Conservation (phyloP, 164 flowering plant genomes). For the Kalanchoe fedtschenkoi region DNA sequence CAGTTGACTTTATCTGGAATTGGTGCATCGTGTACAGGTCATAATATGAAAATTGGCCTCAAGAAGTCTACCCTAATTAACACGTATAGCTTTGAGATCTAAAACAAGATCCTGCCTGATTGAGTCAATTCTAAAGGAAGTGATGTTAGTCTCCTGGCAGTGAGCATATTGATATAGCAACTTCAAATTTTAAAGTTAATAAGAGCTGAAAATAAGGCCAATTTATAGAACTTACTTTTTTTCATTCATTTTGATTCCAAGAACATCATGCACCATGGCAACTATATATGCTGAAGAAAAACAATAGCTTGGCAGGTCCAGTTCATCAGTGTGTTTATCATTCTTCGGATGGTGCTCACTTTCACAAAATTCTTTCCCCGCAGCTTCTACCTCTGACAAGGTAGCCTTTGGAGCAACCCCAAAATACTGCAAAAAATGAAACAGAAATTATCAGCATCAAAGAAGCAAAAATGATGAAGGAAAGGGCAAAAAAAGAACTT, state of each 20-base stretch:
- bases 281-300: slow-evolving; percentile 46
- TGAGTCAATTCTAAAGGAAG: neutral
- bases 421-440: slow-evolving; percentile 25
- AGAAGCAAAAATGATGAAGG: neutral
- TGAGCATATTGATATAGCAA: neutral
- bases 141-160: neutral
- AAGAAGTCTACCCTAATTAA: too few relatives aligned
- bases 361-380: slow-evolving; percentile 39
- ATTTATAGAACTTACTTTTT: slow-evolving; percentile 20
- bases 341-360: slow-evolving; percentile 29
- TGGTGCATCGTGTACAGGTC: too few relatives aligned
- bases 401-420: slow-evolving; percentile 34
- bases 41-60: too few relatives aligned
- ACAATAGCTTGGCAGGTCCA: slow-evolving; percentile 34
- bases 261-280: slow-evolving; percentile 35
- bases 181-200: neutral
- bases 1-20: too few relatives aligned
- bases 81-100: too few relatives aligned
- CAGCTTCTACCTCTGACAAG: slow-evolving; percentile 27
- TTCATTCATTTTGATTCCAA: slow-evolving; percentile 31
- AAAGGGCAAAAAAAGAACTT: neutral
- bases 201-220: too few relatives aligned
- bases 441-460: neutral
- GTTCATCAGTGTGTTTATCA: slow-evolving; percentile 15
- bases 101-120: too few relatives aligned